A percentile compares a stretch with the other conserved stretches of the same genome.
These are phyloP conservation scores for Erodium texanum DNA, from an alignment of 441 rosid species.

Conservation along the genomic window DNA sequence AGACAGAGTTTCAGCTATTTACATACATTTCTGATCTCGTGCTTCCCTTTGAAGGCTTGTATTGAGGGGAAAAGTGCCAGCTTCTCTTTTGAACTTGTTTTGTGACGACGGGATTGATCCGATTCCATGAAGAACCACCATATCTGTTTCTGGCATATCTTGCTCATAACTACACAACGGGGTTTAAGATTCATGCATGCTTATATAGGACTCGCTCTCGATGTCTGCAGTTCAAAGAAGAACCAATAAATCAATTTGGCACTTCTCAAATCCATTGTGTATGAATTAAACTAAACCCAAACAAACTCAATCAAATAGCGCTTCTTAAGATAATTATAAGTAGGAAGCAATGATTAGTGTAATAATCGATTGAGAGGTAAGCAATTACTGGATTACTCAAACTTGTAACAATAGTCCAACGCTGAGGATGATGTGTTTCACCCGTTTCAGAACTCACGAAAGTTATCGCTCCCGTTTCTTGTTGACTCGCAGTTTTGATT, in stretches of 20 bases:
- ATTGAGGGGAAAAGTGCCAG: too few species aligned
- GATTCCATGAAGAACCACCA: neutral
- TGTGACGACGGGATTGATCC: too few species aligned
- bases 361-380: neutral
- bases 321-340: neutral
- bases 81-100: too few species aligned
- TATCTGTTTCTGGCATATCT: neutral
- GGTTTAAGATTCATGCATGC: neutral
- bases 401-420: slow-evolving; percentile 30
- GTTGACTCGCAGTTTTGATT: slow-evolving; percentile 24
- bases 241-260: too few species aligned
- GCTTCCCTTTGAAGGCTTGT: too few species aligned
- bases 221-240: neutral
- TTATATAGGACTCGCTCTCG: neutral
- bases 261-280: too few species aligned
- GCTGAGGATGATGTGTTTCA: slow-evolving; percentile 18
- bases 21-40: neutral
- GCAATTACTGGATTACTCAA: slow-evolving; percentile 31
- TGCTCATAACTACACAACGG: neutral
- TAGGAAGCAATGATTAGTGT: neutral
- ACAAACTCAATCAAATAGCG: too few species aligned
- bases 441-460: slow-evolving; percentile 28
- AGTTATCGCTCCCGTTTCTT: slow-evolving; percentile 27
- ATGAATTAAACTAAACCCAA: too few species aligned
- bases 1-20: neutral